These are phyloP conservation scores for Sistotremastrum niveocremeum DNA, from an alignment of 768 basidiomycete genomes.

Conservation along the genomic window DNA sequence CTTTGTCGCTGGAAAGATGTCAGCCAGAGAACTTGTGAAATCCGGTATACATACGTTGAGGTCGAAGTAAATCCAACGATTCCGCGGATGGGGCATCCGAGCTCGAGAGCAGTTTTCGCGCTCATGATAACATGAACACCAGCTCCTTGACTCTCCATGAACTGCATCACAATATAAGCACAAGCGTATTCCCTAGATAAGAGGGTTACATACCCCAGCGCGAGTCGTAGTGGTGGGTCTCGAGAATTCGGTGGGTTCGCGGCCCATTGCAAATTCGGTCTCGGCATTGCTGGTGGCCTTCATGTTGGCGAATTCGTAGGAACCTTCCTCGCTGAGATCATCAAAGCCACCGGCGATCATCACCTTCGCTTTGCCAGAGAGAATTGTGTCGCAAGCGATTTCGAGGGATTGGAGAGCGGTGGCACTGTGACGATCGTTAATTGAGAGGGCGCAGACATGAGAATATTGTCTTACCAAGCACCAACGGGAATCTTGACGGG, in stretches of 20 bases:
- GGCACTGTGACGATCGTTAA: slow-evolving; percentile 37
- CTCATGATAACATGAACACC: slow-evolving; percentile 97
- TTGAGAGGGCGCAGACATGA: not conserved
- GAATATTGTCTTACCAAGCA: slow-evolving; percentile 56
- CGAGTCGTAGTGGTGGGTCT: slow-evolving; percentile 94
- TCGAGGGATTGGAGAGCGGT: slow-evolving; percentile 96
- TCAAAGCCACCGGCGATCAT: slow-evolving; percentile 99
- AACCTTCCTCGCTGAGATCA: slow-evolving; percentile 95
- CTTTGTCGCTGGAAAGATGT: slow-evolving; percentile 65
- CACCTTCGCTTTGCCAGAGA: slow-evolving; percentile 94
- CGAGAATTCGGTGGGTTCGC: slow-evolving; percentile 98
- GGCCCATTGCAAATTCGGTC: slow-evolving; percentile 97
- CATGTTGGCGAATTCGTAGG: slow-evolving; percentile 99
- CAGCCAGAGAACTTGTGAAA: slow-evolving; percentile 1
- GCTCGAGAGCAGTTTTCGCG: slow-evolving; percentile 88
- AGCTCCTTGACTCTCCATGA: slow-evolving; percentile 95
- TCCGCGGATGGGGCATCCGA: slow-evolving; percentile 88
- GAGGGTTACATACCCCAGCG: slow-evolving; percentile 52
- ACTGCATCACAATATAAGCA: slow-evolving; percentile 25
- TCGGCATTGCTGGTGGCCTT: slow-evolving; percentile 96
- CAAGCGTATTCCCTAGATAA: slow-evolving; percentile 1
- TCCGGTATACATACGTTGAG: slow-evolving; percentile 52
- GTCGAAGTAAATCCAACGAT: slow-evolving; percentile 94
- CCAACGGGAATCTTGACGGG: slow-evolving; percentile 99
- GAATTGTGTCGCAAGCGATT: slow-evolving; percentile 91